Conservation (phyloP, 2,329 filamentous ascomycete species). For the Aspergillus bombycis region DNA sequence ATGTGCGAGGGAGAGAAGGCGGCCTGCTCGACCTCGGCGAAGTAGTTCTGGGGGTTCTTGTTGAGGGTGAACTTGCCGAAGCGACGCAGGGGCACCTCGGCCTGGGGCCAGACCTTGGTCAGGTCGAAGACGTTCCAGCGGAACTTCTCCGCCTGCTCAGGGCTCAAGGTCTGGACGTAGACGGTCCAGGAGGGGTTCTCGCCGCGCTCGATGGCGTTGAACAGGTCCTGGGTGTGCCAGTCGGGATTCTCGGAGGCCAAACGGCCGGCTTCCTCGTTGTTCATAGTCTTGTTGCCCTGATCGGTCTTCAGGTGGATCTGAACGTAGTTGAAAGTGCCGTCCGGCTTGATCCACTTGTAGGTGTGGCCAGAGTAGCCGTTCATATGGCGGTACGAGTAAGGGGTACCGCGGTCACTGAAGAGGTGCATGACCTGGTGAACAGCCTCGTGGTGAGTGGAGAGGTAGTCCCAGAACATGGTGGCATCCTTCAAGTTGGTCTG, state of each 20-base stretch:
- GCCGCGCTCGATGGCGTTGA: slow-evolving; percentile 63
- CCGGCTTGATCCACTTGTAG: slow-evolving; percentile 67
- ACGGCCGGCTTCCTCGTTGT: slow-evolving; percentile 58
- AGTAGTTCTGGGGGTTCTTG: slow-evolving; percentile 68
- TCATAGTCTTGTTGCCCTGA: slow-evolving; percentile 64
- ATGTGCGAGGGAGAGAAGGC: slow-evolving; percentile 71
- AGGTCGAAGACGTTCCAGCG: slow-evolving; percentile 69
- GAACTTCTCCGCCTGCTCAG: slow-evolving; percentile 64
- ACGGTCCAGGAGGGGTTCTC: slow-evolving; percentile 66
- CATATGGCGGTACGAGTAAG: slow-evolving; percentile 67
- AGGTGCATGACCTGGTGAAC: slow-evolving; percentile 68
- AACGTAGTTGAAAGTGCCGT: slow-evolving; percentile 68
- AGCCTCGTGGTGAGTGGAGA: slow-evolving; percentile 64
- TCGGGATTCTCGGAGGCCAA: slow-evolving; percentile 64
- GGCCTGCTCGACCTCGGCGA: slow-evolving; percentile 71
- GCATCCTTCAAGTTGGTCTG: slow-evolving; percentile 70
- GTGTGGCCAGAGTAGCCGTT: slow-evolving; percentile 71
- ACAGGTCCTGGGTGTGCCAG: slow-evolving; percentile 65
- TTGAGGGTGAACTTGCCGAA: slow-evolving; percentile 68
- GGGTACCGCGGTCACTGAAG: slow-evolving; percentile 68
- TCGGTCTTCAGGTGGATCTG: slow-evolving; percentile 67
- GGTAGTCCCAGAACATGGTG: slow-evolving; percentile 70
- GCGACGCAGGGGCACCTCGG: slow-evolving; percentile 62
- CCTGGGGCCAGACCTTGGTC: slow-evolving; percentile 71
- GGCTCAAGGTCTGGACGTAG: slow-evolving; percentile 65